A percentile compares a stretch with the other conserved stretches of the same genome.
phyloP scores from a whole-genome alignment of 192 early-diverging fungal species.

The Backusella macrospora region DNA sequence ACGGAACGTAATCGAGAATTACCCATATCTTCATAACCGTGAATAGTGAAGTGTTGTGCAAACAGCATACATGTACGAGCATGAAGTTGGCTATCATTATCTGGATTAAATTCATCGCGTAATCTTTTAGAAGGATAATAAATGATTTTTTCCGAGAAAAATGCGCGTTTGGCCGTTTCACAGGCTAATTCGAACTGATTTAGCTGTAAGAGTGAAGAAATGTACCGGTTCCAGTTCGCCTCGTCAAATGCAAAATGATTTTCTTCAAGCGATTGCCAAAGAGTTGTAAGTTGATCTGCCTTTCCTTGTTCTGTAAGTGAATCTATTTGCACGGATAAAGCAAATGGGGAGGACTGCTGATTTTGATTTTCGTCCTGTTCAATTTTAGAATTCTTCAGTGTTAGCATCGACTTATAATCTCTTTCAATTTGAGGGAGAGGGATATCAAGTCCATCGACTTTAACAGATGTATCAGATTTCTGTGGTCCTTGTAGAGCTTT shows the following conservation, averaged over 20 bases:
- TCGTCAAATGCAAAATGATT: constrained; percentile 51
- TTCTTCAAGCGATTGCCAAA: constrained; percentile 44
- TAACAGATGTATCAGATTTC: not conserved
- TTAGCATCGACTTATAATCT: not conserved
- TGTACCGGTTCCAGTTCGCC: constrained; percentile 56
- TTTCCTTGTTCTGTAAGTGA: constrained; percentile 38
- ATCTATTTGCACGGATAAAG: constrained; percentile 53
- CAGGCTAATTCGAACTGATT: constrained; percentile 44
- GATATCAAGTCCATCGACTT: not conserved
- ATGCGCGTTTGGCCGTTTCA: constrained; percentile 12
- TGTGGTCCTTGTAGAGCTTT: constrained; percentile 28
- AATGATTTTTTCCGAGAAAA: not conserved
- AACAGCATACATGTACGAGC: not conserved
- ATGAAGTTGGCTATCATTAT: not conserved
- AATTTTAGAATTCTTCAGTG: not conserved
- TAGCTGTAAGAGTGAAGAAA: constrained; percentile 39
- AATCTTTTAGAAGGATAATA: not conserved
- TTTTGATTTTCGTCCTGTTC: not conserved
- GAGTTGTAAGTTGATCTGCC: constrained; percentile 33
- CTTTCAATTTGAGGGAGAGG: not conserved
- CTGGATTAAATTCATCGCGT: constrained; percentile 5
- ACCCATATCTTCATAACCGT: constrained; percentile 8
- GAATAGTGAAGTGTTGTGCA: not conserved
- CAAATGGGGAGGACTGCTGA: constrained; percentile 28
- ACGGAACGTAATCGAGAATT: not conserved